Conservation (phyloP, 1,284 basidiomycete genomes). For the Rhodotorula sp. region DNA sequence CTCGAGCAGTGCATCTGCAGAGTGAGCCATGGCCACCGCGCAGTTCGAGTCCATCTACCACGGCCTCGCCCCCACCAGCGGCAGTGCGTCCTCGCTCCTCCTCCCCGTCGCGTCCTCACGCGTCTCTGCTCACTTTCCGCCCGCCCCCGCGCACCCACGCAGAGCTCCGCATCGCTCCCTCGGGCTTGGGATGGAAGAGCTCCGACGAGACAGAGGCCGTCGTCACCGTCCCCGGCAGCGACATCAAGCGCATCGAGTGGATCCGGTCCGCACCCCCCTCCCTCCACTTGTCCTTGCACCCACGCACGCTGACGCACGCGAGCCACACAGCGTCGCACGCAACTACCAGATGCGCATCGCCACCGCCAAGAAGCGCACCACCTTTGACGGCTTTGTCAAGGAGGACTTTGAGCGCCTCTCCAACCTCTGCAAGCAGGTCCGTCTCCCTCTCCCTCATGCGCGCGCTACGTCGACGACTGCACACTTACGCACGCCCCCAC, state of each 20-base stretch:
- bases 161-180: conserved; percentile 85
- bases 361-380: conserved; percentile 63
- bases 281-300: not conserved
- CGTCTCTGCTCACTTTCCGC: not conserved
- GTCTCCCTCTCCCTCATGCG: not conserved
- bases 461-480: not conserved
- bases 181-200: conserved; percentile 90
- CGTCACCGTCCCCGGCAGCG: conserved; percentile 66
- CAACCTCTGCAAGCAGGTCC: conserved; percentile 48
- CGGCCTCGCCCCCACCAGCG: conserved; percentile 69
- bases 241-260: conserved; percentile 89
- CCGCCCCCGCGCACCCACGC: conserved; percentile 1
- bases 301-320: not conserved
- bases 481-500: conserved; percentile 54
- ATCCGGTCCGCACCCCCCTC: conserved; percentile 55
- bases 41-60: conserved; percentile 82
- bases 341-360: conserved; percentile 86
- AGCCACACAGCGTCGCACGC: conserved; percentile 69
- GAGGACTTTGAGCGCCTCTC: conserved; percentile 59
- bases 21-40: conserved; percentile 49
- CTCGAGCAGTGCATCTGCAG: too few relatives aligned
- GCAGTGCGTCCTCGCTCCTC: conserved; percentile 63
- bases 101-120: not conserved
- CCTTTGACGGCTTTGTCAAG: conserved; percentile 91
- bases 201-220: conserved; percentile 58